Evolutionary conservation across 176 grass and related monocot species (phyloP), one percentile per base, ranked within the genome.

Genomic region (Areca catechu): DNA sequence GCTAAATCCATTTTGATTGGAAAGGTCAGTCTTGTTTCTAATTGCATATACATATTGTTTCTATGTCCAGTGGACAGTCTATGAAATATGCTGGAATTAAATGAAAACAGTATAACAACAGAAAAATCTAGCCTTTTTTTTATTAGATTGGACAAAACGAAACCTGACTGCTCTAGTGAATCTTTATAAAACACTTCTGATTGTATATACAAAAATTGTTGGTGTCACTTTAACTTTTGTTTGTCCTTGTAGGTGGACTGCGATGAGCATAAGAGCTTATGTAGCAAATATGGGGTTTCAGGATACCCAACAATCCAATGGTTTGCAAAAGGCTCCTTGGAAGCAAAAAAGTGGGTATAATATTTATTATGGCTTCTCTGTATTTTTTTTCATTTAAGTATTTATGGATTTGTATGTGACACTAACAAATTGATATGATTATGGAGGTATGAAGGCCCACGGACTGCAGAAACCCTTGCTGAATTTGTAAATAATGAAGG

Each of bases 281-380:
- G 93, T 79, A 85, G 83, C 81, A 97, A 97, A 71, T 91, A 97
- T 69, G 93, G 93, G 34, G 93, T 97, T 77, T 77, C 83, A 62
- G 81, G 93, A 19, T 97, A 97, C 65, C 93, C 93, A 58, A 97
- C 93, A 80, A 74, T 97, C 62, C 93, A 91, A 51, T 97, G 87
- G 92, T 97, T 97, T 28, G 81, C 93, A 19, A 91, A 97, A 79
- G 93, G 93, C 57, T 97, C 93, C 22, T 80, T 91, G 66, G 87
- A 97, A 72, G 72, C 93, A 4, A 97, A 88, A 80, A 97, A 85
- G 93, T 97, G 52, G 80, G 83, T 50, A 17, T 20, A 7, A 43
- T 21, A 17, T 19, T 56, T 80, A 5, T 37, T 24, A 43, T 43
- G 2, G 34, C 9, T 29, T 10, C 9, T 43, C 2, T 12, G 10